phyloP scores from a whole-genome alignment of 129 eudicot species.

The Daucus carota region DH1_v3.0 NC_030388.2:11763001-11763500 shows the following conservation, averaged over 20 bases:
- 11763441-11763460: constrained; percentile 20
- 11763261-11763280: constrained; percentile 75
- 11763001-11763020: background rate
- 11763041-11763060: background rate
- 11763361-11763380: constrained; percentile 24
- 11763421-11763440: constrained; percentile 23
- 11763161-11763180: constrained; percentile 56
- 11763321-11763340: constrained; percentile 46
- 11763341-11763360: constrained; percentile 23
- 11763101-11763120: constrained; percentile 63
- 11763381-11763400: constrained; percentile 41
- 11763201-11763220: constrained; percentile 71
- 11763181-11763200: constrained; percentile 63
- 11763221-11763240: constrained; percentile 61
- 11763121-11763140: constrained; percentile 79
- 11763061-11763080: background rate
- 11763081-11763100: constrained; percentile 25
- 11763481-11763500: constrained; percentile 66
- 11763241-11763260: constrained; percentile 70
- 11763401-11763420: constrained; percentile 26
- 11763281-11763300: constrained; percentile 71
- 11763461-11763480: constrained; percentile 76
- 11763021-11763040: too few relatives aligned
- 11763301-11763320: constrained; percentile 22
- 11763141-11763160: constrained; percentile 63